A percentile compares a stretch with the other conserved stretches of the same genome.
Evolutionary conservation across 495 filamentous ascomycete species (phyloP).

Genomic region (Lichenothelia convexa): DNA sequence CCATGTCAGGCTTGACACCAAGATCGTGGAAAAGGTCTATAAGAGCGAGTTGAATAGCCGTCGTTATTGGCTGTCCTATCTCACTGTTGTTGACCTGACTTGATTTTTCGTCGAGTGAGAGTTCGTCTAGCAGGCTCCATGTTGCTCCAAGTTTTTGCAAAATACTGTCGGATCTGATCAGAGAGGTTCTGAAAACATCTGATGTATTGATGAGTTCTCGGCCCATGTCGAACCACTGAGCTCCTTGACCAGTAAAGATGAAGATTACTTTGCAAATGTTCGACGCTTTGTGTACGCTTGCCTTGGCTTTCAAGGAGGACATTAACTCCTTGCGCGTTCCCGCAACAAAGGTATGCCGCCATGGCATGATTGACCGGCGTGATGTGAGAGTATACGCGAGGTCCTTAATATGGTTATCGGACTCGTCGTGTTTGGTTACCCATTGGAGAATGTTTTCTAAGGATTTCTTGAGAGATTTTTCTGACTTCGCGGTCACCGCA

Average conservation of each 20-base stretch:
- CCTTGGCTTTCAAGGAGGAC: too few species aligned
- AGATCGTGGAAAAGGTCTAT: constrained; percentile 12
- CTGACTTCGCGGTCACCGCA: too few species aligned
- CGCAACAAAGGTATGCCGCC: too few species aligned
- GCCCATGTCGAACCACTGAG: constrained; percentile 28
- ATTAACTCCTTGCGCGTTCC: too few species aligned
- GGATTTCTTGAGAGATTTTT: too few species aligned
- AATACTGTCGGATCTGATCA: constrained; percentile 11
- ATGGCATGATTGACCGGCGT: too few species aligned
- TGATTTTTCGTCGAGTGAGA: constrained; percentile 6
- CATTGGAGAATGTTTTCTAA: too few species aligned
- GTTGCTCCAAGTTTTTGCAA: constrained; percentile 9
- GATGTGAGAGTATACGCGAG: too few species aligned
- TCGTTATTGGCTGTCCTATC: constrained; percentile 10
- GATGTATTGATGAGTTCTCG: constrained; percentile 19
- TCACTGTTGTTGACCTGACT: constrained; percentile 8
- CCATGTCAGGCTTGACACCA: constrained; percentile 18
- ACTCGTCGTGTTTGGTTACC: too few species aligned
- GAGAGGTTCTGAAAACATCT: constrained; percentile 18
- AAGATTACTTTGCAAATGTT: too few species aligned
- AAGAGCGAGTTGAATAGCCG: constrained; percentile 10
- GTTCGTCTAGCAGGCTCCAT: constrained; percentile 12
- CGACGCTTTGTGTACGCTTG: too few species aligned
- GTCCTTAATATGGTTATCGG: too few species aligned
- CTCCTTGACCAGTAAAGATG: constrained; percentile 30